Evolutionary conservation across 495 filamentous ascomycete species (phyloP).

Genomic region (Tuber indicum): DNA sequence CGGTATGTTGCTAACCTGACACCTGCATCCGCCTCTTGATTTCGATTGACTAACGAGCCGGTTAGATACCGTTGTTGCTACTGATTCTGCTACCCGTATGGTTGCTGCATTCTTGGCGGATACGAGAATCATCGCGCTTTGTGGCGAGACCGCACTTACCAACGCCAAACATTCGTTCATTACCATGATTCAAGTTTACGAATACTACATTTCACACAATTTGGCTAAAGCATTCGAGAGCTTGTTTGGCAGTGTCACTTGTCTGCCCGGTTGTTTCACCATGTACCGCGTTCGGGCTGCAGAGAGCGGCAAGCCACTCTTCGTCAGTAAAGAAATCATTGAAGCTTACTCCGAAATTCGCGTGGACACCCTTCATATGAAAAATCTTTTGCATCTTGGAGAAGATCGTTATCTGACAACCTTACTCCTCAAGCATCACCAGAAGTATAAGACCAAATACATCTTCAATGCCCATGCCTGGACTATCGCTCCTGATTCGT

Average conservation of each 20-base stretch:
- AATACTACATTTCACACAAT: constrained; percentile 98
- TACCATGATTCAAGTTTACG: constrained; percentile 99
- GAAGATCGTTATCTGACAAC: constrained; percentile 97
- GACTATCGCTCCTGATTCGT: constrained; percentile 92
- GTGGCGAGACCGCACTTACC: constrained; percentile 86
- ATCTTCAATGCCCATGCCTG: constrained; percentile 85
- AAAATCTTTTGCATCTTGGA: constrained; percentile 90
- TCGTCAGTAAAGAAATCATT: constrained; percentile 85
- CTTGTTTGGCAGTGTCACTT: constrained; percentile 94
- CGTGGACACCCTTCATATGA: constrained; percentile 97
- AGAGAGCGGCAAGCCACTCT: constrained; percentile 88
- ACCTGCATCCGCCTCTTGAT: neutral
- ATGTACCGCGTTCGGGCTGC: constrained; percentile 97
- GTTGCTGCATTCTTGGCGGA: constrained; percentile 86
- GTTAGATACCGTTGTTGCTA: constrained; percentile 78
- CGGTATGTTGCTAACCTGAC: constrained; percentile 18
- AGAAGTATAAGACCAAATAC: constrained; percentile 96
- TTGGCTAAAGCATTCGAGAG: constrained; percentile 97
- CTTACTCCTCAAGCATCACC: constrained; percentile 83
- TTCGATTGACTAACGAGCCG: neutral
- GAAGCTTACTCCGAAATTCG: constrained; percentile 82
- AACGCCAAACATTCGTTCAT: constrained; percentile 89
- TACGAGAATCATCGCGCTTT: constrained; percentile 83
- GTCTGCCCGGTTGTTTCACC: constrained; percentile 84
- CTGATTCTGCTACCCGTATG: constrained; percentile 86